These are phyloP conservation scores for Trichoderma sp. DNA, from an alignment of 2,329 filamentous ascomycete species.

Conservation along the genomic window DNA sequence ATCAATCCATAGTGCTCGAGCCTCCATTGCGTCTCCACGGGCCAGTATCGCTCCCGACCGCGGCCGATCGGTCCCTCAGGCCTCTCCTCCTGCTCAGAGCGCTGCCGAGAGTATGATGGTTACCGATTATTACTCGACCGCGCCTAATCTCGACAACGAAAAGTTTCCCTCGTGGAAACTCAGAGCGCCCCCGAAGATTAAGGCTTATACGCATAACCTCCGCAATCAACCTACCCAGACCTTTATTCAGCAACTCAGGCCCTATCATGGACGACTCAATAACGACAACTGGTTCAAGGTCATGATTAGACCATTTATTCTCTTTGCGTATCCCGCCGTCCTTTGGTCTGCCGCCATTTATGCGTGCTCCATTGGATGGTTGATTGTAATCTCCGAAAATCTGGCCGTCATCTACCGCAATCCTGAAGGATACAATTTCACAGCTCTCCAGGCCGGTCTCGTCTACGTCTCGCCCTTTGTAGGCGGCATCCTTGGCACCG, in stretches of 20 bases:
- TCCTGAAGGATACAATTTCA: constrained; percentile 72
- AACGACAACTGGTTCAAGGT: constrained; percentile 78
- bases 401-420: constrained; percentile 77
- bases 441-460: constrained; percentile 74
- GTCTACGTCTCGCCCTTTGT: constrained; percentile 90
- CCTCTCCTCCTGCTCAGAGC: constrained; percentile 8
- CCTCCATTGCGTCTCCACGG: constrained; percentile 3
- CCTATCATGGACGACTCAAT: constrained; percentile 75
- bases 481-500: constrained; percentile 85
- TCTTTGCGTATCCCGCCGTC: constrained; percentile 84
- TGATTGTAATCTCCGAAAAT: constrained; percentile 90
- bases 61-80: background rate
- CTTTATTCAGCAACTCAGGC: constrained; percentile 70
- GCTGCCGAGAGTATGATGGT: constrained; percentile 26
- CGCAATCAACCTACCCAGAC: constrained; percentile 65
- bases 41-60: background rate
- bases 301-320: constrained; percentile 74
- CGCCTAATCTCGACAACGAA: constrained; percentile 42
- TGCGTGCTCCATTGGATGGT: constrained; percentile 85
- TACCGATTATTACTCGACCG: constrained; percentile 29
- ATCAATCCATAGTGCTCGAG: background rate
- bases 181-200: constrained; percentile 34
- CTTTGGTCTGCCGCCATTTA: constrained; percentile 87
- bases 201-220: constrained; percentile 68
- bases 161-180: constrained; percentile 40